These are phyloP conservation scores for Sclerotinia sclerotiorum DNA, from an alignment of 2,329 filamentous ascomycete genomes.

Conservation along the genomic window DNA sequence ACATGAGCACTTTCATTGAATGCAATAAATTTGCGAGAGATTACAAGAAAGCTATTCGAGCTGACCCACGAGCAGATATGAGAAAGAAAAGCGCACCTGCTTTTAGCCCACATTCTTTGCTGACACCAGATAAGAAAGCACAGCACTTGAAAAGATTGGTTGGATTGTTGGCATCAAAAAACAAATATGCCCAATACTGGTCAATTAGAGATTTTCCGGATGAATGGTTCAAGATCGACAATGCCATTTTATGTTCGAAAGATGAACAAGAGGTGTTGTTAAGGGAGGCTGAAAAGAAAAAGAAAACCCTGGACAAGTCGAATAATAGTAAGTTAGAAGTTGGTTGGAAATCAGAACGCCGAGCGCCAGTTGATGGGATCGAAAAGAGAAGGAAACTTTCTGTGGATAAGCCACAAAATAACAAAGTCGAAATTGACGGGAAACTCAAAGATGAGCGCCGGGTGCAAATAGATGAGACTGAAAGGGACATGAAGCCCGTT, in stretches of 20 bases:
- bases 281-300: not conserved
- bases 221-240: not conserved
- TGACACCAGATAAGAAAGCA: not conserved
- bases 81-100: not conserved
- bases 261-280: not conserved
- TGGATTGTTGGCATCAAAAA: not conserved
- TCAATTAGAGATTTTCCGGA: not conserved
- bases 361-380: not conserved
- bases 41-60: not conserved
- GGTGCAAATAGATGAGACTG: not conserved
- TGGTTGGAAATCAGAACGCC: not conserved
- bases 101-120: not conserved
- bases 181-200: not conserved
- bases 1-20: not conserved
- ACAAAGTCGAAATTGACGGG: not conserved
- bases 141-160: not conserved
- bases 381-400: not conserved
- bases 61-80: not conserved
- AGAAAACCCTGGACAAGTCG: not conserved
- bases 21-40: conserved; percentile 4
- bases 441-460: not conserved
- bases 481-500: not conserved
- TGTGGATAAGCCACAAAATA: not conserved
- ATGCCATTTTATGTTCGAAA: not conserved
- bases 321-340: not conserved